Percentiles rank a stretch among this genome's conserved stretches.
Evolutionary conservation across 305 asterid species (phyloP).

Genomic region (Rubia tinctorum): DNA sequence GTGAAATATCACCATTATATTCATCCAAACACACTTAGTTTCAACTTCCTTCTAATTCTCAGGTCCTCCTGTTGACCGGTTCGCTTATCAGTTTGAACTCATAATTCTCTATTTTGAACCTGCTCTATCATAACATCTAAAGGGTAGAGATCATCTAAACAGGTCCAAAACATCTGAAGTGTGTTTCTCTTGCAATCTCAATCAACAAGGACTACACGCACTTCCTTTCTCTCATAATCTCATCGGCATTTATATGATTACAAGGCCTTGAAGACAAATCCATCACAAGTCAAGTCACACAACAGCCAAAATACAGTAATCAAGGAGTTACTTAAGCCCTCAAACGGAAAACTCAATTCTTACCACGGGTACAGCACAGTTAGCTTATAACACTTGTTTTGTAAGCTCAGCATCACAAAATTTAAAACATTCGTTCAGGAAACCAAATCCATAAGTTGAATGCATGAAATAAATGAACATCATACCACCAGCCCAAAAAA

Average conservation of each 20-base stretch:
- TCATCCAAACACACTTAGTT: no score
- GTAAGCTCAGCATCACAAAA: no score
- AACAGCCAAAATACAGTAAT: neutral
- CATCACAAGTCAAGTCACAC: neutral
- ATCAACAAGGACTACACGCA: neutral
- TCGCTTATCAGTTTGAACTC: neutral
- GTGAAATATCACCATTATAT: neutral
- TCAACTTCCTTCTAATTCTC: no score
- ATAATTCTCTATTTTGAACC: neutral
- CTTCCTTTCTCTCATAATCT: neutral
- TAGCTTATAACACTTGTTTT: no score
- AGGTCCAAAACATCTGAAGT: neutral
- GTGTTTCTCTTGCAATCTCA: neutral
- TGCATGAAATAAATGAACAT: neutral
- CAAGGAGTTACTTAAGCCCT: neutral
- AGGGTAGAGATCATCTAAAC: no score
- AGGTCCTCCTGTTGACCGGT: no score
- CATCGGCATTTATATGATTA: neutral
- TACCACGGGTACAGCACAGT: neutral
- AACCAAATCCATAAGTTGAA: no score
- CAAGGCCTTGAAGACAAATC: neutral
- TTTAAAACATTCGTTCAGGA: no score
- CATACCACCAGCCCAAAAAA: neutral
- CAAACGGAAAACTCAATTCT: neutral
- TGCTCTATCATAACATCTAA: neutral